Evolutionary conservation across 2,329 filamentous ascomycete genomes (phyloP).

Genomic region (Talaromyces sp.): DNA sequence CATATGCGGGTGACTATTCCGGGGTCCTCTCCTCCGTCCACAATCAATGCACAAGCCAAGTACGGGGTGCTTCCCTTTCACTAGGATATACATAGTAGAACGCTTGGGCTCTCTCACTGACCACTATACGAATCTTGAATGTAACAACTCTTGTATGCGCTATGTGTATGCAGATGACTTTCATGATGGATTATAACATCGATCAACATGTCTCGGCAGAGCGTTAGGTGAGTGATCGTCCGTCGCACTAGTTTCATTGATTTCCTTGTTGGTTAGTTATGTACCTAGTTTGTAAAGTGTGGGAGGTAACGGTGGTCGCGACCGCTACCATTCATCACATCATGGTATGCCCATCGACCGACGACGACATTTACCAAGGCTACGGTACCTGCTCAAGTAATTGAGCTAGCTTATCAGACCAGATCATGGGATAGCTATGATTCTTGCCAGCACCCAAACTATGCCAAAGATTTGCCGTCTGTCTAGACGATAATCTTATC

Average conservation of each 20-base stretch:
- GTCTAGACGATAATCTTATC: background rate
- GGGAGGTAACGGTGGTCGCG: too few species aligned
- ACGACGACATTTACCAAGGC: background rate
- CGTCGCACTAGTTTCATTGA: background rate
- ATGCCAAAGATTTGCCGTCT: background rate
- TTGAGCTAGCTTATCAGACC: background rate
- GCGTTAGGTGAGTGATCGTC: background rate
- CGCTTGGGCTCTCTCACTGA: too few species aligned
- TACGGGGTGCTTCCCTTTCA: background rate
- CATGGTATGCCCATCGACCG: too few species aligned
- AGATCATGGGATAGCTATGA: background rate
- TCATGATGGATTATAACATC: background rate
- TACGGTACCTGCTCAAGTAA: background rate
- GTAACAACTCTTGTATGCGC: background rate
- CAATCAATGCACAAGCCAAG: background rate
- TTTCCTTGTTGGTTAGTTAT: background rate
- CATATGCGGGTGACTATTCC: background rate
- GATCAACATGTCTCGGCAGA: background rate
- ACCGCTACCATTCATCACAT: too few species aligned
- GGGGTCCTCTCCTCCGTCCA: background rate
- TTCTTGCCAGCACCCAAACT: background rate
- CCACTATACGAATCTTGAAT: background rate
- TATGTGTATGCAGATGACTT: background rate
- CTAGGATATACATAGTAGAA: too few species aligned
- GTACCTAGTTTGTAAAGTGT: too few species aligned